These are phyloP conservation scores for Calonectria pteridis DNA, from an alignment of 2,329 filamentous ascomycete species.

Conservation along the genomic window DNA sequence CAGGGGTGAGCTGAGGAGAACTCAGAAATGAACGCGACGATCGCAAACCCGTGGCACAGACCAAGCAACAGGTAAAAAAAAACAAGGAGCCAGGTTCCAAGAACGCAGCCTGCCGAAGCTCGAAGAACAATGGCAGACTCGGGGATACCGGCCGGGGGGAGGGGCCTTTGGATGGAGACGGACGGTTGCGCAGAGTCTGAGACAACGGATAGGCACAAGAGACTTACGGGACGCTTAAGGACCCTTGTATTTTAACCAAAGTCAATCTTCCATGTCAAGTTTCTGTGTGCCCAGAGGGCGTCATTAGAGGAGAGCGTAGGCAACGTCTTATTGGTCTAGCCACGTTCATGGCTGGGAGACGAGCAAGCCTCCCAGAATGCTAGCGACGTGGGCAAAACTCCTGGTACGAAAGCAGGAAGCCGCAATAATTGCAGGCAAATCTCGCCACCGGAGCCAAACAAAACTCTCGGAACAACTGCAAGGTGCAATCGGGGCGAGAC, in stretches of 20 bases:
- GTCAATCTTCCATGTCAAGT: slow-evolving; percentile 27
- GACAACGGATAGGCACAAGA: slow-evolving; percentile 56
- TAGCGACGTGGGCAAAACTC: slow-evolving; percentile 30
- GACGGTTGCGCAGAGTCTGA: slow-evolving; percentile 57
- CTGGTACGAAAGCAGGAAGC: slow-evolving; percentile 46
- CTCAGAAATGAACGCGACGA: slow-evolving; percentile 39
- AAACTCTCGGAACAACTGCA: slow-evolving; percentile 30
- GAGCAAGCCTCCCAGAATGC: slow-evolving; percentile 29
- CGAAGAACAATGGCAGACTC: slow-evolving; percentile 44
- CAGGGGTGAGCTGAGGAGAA: slow-evolving; percentile 41
- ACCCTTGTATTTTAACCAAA: slow-evolving; percentile 42
- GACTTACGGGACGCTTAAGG: slow-evolving; percentile 51
- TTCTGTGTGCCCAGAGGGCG: slow-evolving; percentile 24
- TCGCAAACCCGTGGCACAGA: slow-evolving; percentile 42
- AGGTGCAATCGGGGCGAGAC: slow-evolving; percentile 36
- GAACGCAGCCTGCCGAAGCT: slow-evolving; percentile 41
- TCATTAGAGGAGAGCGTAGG: slow-evolving; percentile 32
- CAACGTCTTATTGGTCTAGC: slow-evolving; percentile 29
- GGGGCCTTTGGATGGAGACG: slow-evolving; percentile 45
- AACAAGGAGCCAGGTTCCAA: slow-evolving; percentile 32
- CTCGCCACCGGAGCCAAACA: slow-evolving; percentile 48
- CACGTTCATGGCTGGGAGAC: slow-evolving; percentile 24
- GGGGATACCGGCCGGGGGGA: slow-evolving; percentile 44
- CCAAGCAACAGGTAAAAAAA: slow-evolving; percentile 32
- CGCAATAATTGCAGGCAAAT: slow-evolving; percentile 43